These are phyloP conservation scores for Trichoderma semiorbis DNA, from an alignment of 2,329 filamentous ascomycete genomes.

Conservation along the genomic window DNA sequence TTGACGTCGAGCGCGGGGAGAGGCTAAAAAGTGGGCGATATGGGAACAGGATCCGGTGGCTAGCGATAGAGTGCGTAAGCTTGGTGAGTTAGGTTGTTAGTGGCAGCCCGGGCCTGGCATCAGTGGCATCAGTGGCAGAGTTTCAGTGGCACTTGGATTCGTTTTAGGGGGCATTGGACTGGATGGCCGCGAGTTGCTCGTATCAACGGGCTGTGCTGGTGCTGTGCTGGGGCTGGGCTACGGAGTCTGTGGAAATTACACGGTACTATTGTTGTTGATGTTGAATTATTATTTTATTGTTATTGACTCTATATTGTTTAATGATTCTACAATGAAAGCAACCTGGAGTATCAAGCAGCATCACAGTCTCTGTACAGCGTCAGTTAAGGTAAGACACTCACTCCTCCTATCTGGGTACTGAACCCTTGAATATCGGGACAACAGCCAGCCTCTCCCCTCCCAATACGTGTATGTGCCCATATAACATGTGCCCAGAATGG, in stretches of 20 bases:
- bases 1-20: conserved; percentile 12
- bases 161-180: no score
- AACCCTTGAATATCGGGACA: not conserved
- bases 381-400: no score
- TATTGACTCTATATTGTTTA: not conserved
- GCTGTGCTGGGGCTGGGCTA: no score
- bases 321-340: not conserved
- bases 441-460: not conserved
- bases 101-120: not conserved
- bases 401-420: not conserved
- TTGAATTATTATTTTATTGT: not conserved
- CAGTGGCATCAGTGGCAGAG: not conserved
- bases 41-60: conserved; percentile 1
- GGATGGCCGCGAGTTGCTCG: no score
- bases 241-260: no score
- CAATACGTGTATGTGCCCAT: not conserved
- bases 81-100: not conserved
- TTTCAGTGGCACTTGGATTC: not conserved
- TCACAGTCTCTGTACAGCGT: no score
- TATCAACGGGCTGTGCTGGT: not conserved
- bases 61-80: conserved; percentile 9
- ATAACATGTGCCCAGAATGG: not conserved
- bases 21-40: conserved; percentile 13
- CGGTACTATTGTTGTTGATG: not conserved
- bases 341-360: no score